Base-by-base conservation (phyloP, 768 basidiomycete species). In the Stropharia rugosoannulata region DNA sequence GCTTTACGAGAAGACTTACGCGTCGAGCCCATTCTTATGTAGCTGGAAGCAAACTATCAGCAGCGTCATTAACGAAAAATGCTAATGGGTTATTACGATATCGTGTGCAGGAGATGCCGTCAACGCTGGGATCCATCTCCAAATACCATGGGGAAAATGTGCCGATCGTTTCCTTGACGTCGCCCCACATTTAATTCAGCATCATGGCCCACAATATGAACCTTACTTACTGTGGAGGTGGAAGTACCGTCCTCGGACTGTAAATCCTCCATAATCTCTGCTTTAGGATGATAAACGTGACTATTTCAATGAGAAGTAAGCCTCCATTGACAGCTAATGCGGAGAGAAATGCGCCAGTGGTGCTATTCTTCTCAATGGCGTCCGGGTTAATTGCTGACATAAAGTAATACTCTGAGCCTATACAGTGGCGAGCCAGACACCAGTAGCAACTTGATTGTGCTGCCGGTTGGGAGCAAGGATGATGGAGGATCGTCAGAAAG, bases 1-100 rank as follows among this genome's bases (percentile, higher is more conserved):
- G 22, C 29, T 43, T 18, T 16, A 39, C 8, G 44, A 12, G 22
- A 37, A 11, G 16, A 61, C 61, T 29, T 13, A 65, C 66, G 87
- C 85, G 68, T 90, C 88, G 51, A 86, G 73, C 0, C 84, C 84
- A 69, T 86, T 86, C 66, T 82, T 81, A 15, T 73, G 65, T 57
- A 82, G 83, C 81, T 82, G 50, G 15, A 55, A 51, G 19, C 42
- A 40, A 22, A 12, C 22, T 37, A 8, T 48, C 15, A 43, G 25
- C 13, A 32, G 44, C 29, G 41, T 35, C n/a, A 44, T 36, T 18
- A 18, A 22, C 27, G 22, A 15, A 7, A 13, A 13, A 29, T 36
- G 18, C 25, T 9, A 49, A 44, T 7, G 18, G 15, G 37, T 37
- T 70, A 78, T 36, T 61, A 80, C 80, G 52, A 82, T 78, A 22